Percentiles rank a stretch among this genome's conserved stretches.
phyloP scores from a whole-genome alignment of 108 stramenopile species.

The Cyclotella cryptica region DNA sequence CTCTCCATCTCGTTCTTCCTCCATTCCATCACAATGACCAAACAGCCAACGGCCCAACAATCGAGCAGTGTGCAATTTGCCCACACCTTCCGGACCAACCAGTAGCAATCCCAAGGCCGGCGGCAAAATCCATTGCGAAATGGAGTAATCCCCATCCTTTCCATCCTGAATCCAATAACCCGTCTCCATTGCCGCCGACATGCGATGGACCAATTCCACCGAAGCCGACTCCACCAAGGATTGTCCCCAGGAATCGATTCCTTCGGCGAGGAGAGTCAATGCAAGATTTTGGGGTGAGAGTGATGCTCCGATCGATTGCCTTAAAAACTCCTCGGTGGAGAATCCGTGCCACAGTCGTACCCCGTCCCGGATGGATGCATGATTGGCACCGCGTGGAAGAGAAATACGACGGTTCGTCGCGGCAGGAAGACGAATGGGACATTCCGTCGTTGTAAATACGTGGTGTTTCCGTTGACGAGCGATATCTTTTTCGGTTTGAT shows the following conservation, averaged over 20 bases:
- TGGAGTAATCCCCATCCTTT: background rate
- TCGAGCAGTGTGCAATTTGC: slow-evolving; percentile 35
- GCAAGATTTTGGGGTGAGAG: slow-evolving; percentile 46
- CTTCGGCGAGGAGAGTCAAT: slow-evolving; percentile 37
- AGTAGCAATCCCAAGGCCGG: slow-evolving; percentile 43
- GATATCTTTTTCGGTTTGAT: background rate
- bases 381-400: slow-evolving; percentile 18
- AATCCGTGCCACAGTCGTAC: slow-evolving; percentile 15
- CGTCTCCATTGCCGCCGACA: slow-evolving; percentile 8
- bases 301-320: slow-evolving; percentile 31
- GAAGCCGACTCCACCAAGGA: slow-evolving; percentile 16
- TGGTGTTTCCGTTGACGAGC: background rate
- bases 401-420: slow-evolving; percentile 16
- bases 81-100: slow-evolving; percentile 41
- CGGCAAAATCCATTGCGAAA: slow-evolving; percentile 36
- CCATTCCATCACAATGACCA: slow-evolving; percentile 32
- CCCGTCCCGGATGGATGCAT: background rate
- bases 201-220: slow-evolving; percentile 15
- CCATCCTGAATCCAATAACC: slow-evolving; percentile 9
- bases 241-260: slow-evolving; percentile 43
- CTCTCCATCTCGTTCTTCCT: background rate
- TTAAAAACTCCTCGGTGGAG: slow-evolving; percentile 45
- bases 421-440: slow-evolving; percentile 42
- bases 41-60: slow-evolving; percentile 30
- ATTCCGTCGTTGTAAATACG: background rate